These are phyloP conservation scores for Termitomyces sp. DNA, from an alignment of 1,284 basidiomycete species.

Conservation along the genomic window DNA sequence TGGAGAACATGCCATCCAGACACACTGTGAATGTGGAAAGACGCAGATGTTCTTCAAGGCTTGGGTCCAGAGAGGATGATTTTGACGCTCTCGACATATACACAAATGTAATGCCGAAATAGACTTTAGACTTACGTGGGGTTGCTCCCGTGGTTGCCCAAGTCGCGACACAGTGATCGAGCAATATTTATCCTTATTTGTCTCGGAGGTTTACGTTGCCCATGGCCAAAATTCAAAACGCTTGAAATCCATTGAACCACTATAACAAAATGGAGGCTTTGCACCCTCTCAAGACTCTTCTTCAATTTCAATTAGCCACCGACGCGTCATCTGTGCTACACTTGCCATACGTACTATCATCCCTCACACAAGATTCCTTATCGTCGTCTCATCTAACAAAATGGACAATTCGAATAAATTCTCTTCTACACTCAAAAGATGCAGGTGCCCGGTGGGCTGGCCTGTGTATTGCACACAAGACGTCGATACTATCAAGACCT, in stretches of 20 bases:
- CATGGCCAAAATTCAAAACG: neutral
- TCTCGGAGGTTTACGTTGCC: slow-evolving; percentile 6
- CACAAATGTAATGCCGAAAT: neutral
- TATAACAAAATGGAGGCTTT: slow-evolving; percentile 27
- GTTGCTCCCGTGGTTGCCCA: too few species aligned
- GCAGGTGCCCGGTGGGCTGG: slow-evolving; percentile 71
- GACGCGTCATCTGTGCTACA: slow-evolving; percentile 55
- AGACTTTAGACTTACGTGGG: neutral
- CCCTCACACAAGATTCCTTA: slow-evolving; percentile 47
- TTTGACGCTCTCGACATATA: slow-evolving; percentile 24
- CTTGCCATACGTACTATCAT: slow-evolving; percentile 51
- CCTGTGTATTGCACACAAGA: slow-evolving; percentile 63
- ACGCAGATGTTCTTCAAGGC: slow-evolving; percentile 58
- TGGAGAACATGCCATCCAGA: slow-evolving; percentile 18
- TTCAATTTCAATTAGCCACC: slow-evolving; percentile 66
- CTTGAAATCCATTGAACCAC: neutral
- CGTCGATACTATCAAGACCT: slow-evolving; percentile 48
- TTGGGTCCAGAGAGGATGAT: slow-evolving; percentile 39
- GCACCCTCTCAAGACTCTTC: slow-evolving; percentile 57
- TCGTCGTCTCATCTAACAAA: slow-evolving; percentile 57
- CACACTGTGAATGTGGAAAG: slow-evolving; percentile 64
- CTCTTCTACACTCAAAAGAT: slow-evolving; percentile 70
- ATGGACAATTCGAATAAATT: slow-evolving; percentile 66
- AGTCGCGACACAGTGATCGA: neutral
- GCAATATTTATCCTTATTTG: slow-evolving; percentile 12